A percentile compares a stretch with the other conserved stretches of the same genome.
These are phyloP conservation scores for Phialocephala sp. DNA, from an alignment of 2,329 filamentous ascomycete species.

Conservation along the genomic window DNA sequence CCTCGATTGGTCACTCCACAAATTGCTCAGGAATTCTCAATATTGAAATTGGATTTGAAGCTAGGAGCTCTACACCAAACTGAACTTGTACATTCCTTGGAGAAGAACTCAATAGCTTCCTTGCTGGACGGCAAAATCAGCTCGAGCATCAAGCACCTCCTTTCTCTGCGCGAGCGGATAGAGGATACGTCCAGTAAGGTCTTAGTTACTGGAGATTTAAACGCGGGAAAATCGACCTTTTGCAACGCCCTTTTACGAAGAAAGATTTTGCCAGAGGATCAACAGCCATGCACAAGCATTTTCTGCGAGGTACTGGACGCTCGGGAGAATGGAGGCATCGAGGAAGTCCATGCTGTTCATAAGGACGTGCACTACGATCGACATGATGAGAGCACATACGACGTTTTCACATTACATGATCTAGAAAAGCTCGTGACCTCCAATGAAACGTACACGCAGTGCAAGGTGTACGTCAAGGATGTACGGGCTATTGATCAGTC, in stretches of 20 bases:
- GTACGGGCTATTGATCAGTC: slow-evolving; percentile 89
- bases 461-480: slow-evolving; percentile 96
- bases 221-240: slow-evolving; percentile 98
- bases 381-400: slow-evolving; percentile 92
- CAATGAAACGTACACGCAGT: slow-evolving; percentile 87
- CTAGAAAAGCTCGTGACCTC: slow-evolving; percentile 90
- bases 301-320: slow-evolving; percentile 97
- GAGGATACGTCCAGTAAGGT: slow-evolving; percentile 98
- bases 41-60: slow-evolving; percentile 93
- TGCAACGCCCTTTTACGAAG: slow-evolving; percentile 95
- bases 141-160: slow-evolving; percentile 89
- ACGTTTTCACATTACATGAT: slow-evolving; percentile 78
- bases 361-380: slow-evolving; percentile 80
- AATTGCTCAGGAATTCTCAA: slow-evolving; percentile 93
- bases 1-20: slow-evolving; percentile 89
- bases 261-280: slow-evolving; percentile 93
- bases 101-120: slow-evolving; percentile 89
- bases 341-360: slow-evolving; percentile 95
- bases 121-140: slow-evolving; percentile 93
- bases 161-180: slow-evolving; percentile 87
- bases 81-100: slow-evolving; percentile 91
- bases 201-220: slow-evolving; percentile 91
- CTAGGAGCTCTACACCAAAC: slow-evolving; percentile 84
- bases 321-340: slow-evolving; percentile 85
- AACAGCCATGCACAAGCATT: slow-evolving; percentile 97